Evolutionary conservation across 192 early-diverging fungal species (phyloP).

Genomic region (Dissophora ornata): DNA sequence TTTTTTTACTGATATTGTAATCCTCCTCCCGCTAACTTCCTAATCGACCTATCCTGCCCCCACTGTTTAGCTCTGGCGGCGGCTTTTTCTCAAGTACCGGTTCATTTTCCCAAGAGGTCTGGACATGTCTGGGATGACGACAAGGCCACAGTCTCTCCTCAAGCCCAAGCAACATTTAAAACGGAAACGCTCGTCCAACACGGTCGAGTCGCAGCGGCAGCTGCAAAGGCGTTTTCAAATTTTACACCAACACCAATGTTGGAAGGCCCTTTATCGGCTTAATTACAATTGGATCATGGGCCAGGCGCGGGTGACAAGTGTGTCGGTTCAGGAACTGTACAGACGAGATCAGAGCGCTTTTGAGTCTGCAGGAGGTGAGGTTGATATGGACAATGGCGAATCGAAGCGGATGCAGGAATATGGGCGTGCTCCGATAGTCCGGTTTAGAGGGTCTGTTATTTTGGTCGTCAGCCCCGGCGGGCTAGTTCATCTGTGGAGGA

Average conservation of each 20-base stretch:
- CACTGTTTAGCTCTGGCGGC: conserved; percentile 26
- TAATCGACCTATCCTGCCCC: background rate
- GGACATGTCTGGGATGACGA: background rate
- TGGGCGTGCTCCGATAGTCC: conserved; percentile 12
- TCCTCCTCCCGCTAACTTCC: no score
- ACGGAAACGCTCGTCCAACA: background rate
- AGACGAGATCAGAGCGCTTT: conserved; percentile 9
- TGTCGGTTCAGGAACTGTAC: conserved; percentile 14
- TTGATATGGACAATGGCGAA: background rate
- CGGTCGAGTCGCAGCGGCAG: background rate
- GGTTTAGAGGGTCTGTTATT: conserved; percentile 29
- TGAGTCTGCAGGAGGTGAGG: background rate
- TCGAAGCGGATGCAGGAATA: background rate
- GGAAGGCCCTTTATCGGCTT: conserved; percentile 46
- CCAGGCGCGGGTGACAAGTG: conserved; percentile 24
- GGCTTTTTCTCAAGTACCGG: conserved; percentile 33
- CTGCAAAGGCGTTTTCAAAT: background rate
- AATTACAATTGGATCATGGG: conserved; percentile 51
- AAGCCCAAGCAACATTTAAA: conserved; percentile 6
- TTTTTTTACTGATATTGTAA: background rate
- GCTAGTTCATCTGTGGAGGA: conserved; percentile 43
- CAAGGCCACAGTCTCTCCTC: background rate
- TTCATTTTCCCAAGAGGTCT: conserved; percentile 39
- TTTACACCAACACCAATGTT: conserved; percentile 12
- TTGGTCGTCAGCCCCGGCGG: conserved; percentile 19